phyloP scores from a whole-genome alignment of 1,139 yeast genomes.

The Geotrichum klebahnii region DNA sequence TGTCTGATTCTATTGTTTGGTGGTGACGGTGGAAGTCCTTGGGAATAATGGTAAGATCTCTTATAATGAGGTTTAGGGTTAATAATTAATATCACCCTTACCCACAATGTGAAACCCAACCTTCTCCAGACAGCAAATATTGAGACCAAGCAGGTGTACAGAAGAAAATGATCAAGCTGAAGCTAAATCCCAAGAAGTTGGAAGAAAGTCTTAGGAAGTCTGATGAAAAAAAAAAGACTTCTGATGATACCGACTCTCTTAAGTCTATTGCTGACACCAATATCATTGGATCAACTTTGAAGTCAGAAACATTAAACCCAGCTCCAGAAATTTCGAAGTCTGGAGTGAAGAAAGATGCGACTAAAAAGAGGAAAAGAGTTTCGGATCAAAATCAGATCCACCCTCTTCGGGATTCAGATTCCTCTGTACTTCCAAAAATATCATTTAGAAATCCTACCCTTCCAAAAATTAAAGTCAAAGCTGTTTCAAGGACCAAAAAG shows the following conservation, averaged over 20 bases:
- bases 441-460: slow-evolving; percentile 13
- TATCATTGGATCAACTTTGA: too few relatives aligned
- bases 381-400: neutral
- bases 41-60: neutral
- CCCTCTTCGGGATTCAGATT: neutral
- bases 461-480: slow-evolving; percentile 21
- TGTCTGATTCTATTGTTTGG: neutral
- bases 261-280: too few relatives aligned
- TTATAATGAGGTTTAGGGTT: neutral
- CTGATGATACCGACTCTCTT: too few relatives aligned
- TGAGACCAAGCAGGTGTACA: neutral
- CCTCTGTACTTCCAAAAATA: slow-evolving; percentile 13
- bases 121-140: neutral
- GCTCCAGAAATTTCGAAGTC: too few relatives aligned
- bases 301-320: too few relatives aligned
- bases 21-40: neutral
- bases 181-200: slow-evolving; percentile 31
- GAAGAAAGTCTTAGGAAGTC: slow-evolving; percentile 12
- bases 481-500: slow-evolving; percentile 8
- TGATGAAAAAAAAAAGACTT: neutral
- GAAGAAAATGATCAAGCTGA: slow-evolving; percentile 34
- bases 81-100: neutral
- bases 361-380: slow-evolving; percentile 10
- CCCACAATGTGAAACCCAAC: neutral
- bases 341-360: neutral